Conservation (phyloP, 2,329 filamentous ascomycete genomes). For the Ophiostoma sp. region DNA sequence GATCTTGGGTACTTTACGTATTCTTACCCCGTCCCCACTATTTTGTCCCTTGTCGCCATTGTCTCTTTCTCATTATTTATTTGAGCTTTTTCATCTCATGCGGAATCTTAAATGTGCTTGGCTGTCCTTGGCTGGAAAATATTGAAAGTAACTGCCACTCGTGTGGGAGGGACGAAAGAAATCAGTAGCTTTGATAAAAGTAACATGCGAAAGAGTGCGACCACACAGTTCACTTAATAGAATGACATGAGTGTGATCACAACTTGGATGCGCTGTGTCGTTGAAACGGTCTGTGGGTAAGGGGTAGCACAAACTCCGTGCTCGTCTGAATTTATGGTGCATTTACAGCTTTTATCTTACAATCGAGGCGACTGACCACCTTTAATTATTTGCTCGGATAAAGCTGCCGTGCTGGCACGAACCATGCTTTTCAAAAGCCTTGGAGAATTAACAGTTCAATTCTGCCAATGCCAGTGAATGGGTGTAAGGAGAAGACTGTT, state of each 20-base stretch:
- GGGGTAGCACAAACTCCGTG: neutral
- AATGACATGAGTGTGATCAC: neutral
- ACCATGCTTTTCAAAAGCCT: neutral
- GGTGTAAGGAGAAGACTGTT: neutral
- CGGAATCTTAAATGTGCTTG: too few species aligned
- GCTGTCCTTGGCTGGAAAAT: too few species aligned
- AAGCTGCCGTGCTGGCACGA: neutral
- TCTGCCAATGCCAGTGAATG: neutral
- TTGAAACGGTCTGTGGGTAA: slow-evolving; percentile 3
- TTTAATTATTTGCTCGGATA: too few species aligned
- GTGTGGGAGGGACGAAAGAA: too few species aligned
- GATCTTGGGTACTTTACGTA: neutral
- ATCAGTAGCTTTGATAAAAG: too few species aligned
- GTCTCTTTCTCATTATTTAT: neutral
- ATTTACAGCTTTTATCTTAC: neutral
- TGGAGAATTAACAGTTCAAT: neutral
- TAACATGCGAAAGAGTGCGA: neutral
- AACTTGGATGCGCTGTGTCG: neutral
- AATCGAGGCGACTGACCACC: neutral
- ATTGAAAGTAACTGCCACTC: too few species aligned
- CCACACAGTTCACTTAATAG: neutral
- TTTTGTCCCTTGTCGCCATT: neutral
- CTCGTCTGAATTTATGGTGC: neutral
- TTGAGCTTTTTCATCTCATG: neutral
- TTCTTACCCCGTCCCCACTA: neutral